Evolutionary conservation across 2,329 filamentous ascomycete species (phyloP).

Genomic region (Apiospora phragmitis): DNA sequence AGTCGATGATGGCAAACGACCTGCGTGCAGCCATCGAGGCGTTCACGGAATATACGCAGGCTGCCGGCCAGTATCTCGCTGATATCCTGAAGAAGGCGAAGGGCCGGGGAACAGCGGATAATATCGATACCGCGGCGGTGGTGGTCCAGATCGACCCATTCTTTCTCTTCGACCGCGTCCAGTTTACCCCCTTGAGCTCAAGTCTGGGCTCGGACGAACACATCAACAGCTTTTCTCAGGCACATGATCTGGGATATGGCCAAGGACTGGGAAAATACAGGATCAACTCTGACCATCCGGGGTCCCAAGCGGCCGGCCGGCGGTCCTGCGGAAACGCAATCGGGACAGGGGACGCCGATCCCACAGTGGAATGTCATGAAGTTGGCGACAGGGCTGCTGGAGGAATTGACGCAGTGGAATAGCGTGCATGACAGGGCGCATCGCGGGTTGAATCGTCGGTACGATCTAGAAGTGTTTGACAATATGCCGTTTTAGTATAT

Average conservation of each 20-base stretch:
- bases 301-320: conserved; percentile 34
- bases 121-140: neutral
- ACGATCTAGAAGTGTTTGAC: neutral
- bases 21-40: conserved; percentile 19
- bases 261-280: conserved; percentile 43
- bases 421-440: conserved; percentile 20
- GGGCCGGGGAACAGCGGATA: neutral
- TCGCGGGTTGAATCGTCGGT: neutral
- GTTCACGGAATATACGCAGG: conserved; percentile 27
- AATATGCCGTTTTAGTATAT: neutral
- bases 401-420: conserved; percentile 26
- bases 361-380: conserved; percentile 20
- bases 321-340: conserved; percentile 30
- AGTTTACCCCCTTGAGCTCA: conserved; percentile 7
- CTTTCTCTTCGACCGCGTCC: conserved; percentile 25
- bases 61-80: conserved; percentile 24
- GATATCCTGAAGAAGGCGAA: conserved; percentile 14
- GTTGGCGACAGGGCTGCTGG: conserved; percentile 20
- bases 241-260: conserved; percentile 46
- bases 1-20: conserved; percentile 16
- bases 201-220: conserved; percentile 27
- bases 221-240: conserved; percentile 40
- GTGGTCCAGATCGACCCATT: conserved; percentile 17
- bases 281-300: conserved; percentile 37
- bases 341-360: conserved; percentile 33